A percentile compares a stretch with the other conserved stretches of the same genome.
Evolutionary conservation across 2,329 filamentous ascomycete genomes (phyloP).

Genomic region (Paraphoma sp.): DNA sequence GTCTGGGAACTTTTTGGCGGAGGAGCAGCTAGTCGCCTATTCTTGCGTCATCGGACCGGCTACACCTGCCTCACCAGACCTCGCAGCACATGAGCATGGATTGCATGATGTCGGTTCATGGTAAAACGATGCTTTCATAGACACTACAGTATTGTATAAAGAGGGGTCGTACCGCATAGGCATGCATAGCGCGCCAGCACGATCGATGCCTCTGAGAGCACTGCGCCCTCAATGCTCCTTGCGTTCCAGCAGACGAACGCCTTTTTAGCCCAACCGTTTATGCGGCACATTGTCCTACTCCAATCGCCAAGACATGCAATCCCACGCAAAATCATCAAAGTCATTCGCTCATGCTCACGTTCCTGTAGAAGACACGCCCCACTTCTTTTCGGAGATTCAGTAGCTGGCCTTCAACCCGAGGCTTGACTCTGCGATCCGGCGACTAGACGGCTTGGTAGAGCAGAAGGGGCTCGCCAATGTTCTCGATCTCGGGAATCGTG

Average conservation of each 20-base stretch:
- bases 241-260: slow-evolving; percentile 37
- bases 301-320: slow-evolving; percentile 48
- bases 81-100: not conserved
- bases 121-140: slow-evolving; percentile 27
- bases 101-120: slow-evolving; percentile 3
- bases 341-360: slow-evolving; percentile 46
- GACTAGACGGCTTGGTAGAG: slow-evolving; percentile 69
- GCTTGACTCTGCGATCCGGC: slow-evolving; percentile 26
- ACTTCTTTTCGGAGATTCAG: slow-evolving; percentile 18
- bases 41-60: slow-evolving; percentile 27
- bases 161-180: slow-evolving; percentile 16
- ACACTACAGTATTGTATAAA: slow-evolving; percentile 39
- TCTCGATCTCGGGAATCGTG: slow-evolving; percentile 98
- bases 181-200: slow-evolving; percentile 19
- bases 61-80: slow-evolving; percentile 20
- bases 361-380: slow-evolving; percentile 28
- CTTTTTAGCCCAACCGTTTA: slow-evolving; percentile 32
- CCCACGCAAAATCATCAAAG: slow-evolving; percentile 43
- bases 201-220: slow-evolving; percentile 10
- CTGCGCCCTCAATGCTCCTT: slow-evolving; percentile 12
- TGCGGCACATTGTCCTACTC: slow-evolving; percentile 35
- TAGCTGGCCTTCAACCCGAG: slow-evolving; percentile 13
- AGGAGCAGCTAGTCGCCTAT: slow-evolving; percentile 26
- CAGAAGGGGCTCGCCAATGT: slow-evolving; percentile 92
- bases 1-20: slow-evolving; percentile 29